Base-by-base conservation (phyloP, 2,329 filamentous ascomycete genomes). In the Trichoderma atrobrunneum region DNA sequence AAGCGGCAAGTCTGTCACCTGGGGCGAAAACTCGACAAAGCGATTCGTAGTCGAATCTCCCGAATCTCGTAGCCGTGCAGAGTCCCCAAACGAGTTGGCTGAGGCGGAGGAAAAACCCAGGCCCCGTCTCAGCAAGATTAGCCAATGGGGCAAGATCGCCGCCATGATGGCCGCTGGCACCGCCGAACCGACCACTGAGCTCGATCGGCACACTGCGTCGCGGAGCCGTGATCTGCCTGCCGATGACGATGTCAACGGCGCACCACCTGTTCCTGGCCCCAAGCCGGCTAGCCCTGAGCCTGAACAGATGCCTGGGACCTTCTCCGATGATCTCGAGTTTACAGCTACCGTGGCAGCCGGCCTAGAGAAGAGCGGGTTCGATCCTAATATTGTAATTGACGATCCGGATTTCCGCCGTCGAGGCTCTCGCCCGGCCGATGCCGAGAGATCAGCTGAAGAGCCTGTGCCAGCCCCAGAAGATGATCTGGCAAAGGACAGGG, bases 321-420 rank as follows among this genome's bases (percentile, higher is more conserved):
- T 92, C 76, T 87, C 83, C 1, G 87, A 91, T 71, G 92, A 93
- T 75, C 81, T 91, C 10, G 89, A 90, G 66, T 93, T 94, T 75
- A 89, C 90, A 8, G 92, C 91, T 32, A 89, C 88, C 3, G 81
- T 93, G 61, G 91, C 91, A 72, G 92, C 91, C 62, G 91, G 90
- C 1, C 84, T 93, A 63, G 83, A 90, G 77, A 87, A 89, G n/a
- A 88, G 89, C 60, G 92, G 92, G 0, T 93, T 94, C 74, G 87
- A 93, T 76, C 88, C 90, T 5, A 87, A 91, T 54, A 89, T 93
- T 72, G 89, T 93, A 60, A 90, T 92, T 43, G 84, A 92, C 60
- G 86, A 93, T 75, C 87, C 89, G 0, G 83, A 80, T 1, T 93
- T 90, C 76, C 88, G 88, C 74, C 86, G 85, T 65, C 89, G 91